Evolutionary conservation across 331 rosid species (phyloP), one percentile per base, ranked within the genome.

Genomic region (Arachis monticola): DNA sequence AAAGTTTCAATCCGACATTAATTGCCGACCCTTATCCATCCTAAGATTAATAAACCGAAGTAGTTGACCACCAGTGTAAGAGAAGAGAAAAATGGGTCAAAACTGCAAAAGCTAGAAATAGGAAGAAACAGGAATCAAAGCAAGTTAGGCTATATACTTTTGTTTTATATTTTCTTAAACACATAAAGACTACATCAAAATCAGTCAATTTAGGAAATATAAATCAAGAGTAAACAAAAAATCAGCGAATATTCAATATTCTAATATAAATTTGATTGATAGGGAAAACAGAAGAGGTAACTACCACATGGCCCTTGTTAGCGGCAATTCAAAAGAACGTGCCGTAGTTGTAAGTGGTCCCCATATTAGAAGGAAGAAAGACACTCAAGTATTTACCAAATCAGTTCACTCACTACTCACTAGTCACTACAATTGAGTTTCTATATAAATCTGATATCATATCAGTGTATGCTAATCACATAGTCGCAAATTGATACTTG

Each of bases 301-400:
- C 72, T 27, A 69, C 75, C 90, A 83, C 90, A 80, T 88, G 85
- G 84, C 56, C 57, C 57, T 60, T 53, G 79, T 73, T 59, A 69
- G 70, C 44, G 31, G 10, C 31, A 64, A 56, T 48, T 58, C 42
- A 72, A 64, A 73, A 77, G 58, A 41, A 68, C 17, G 69, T 50
- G 76, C 14, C 32, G 10, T 11, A 12, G 56, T 52, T 48, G 27
- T 32, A 31, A 10, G 78, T 69, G 82, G 84, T 30, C 80, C 84
- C 82, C 79, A 22, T 14, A 73, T 67, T 12, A 44, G 50, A 57
- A 64, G 45, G 27, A 45, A 71, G 48, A 46, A 64, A 70, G 70
- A 13, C 48, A 58, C 50, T 30, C 45, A 17, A 11, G 40, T 17
- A 63, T 68, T 44, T 76, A 65, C 78, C 67, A 3, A 56, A 14